Conservation (phyloP, 2,329 filamentous ascomycete genomes). For the Periconia macrospinosa region DNA sequence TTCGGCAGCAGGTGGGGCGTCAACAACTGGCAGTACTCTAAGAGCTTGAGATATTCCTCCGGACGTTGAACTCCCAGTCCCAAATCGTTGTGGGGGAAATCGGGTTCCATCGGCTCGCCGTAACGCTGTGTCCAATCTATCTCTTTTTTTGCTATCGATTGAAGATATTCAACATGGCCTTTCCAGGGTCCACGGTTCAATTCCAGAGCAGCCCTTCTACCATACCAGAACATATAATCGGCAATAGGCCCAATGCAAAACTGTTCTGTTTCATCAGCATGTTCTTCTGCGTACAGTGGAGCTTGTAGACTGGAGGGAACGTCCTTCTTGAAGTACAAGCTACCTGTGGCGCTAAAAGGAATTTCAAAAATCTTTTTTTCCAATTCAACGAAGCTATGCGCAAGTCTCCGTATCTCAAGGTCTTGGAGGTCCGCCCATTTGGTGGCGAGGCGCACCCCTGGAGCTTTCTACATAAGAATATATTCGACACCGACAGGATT, state of each 20-base stretch:
- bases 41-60: slow-evolving; percentile 11
- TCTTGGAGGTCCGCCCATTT: slow-evolving; percentile 25
- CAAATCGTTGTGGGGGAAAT: slow-evolving; percentile 13
- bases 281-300: slow-evolving; percentile 10
- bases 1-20: slow-evolving; percentile 15
- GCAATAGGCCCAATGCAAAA: slow-evolving; percentile 30
- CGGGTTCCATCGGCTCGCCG: slow-evolving; percentile 14
- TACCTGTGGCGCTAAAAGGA: slow-evolving; percentile 29
- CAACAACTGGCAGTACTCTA: slow-evolving; percentile 8
- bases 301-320: slow-evolving; percentile 11
- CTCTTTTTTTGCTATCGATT: slow-evolving; percentile 14
- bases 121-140: slow-evolving; percentile 12
- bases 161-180: slow-evolving; percentile 15
- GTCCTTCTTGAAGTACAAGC: slow-evolving; percentile 30
- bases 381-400: slow-evolving; percentile 24
- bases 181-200: slow-evolving; percentile 31
- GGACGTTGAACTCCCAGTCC: slow-evolving; percentile 14
- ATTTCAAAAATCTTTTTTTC: slow-evolving; percentile 22
- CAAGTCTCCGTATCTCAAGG: slow-evolving; percentile 14
- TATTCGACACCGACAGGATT: slow-evolving; percentile 43
- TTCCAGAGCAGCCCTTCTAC: slow-evolving; percentile 20
- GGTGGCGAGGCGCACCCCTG: slow-evolving; percentile 28
- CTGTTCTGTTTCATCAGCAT: slow-evolving; percentile 7
- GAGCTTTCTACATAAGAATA: slow-evolving; percentile 37
- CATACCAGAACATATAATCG: slow-evolving; percentile 27